Conservation (phyloP, 1,139 yeast species). For the Taphrina flavorubra region DNA sequence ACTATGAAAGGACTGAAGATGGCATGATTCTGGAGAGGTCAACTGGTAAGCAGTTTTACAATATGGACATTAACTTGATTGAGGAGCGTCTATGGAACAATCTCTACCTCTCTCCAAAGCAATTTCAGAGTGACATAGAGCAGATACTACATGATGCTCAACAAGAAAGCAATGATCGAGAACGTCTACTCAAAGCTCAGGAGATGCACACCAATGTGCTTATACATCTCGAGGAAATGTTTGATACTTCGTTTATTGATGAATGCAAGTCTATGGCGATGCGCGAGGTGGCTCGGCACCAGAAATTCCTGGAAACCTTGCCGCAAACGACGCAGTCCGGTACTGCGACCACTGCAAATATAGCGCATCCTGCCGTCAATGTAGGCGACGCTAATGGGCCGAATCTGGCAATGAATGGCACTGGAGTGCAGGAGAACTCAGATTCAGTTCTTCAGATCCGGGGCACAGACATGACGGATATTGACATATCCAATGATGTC, state of each 20-base stretch:
- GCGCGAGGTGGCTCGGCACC: conserved; percentile 68
- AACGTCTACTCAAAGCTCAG: conserved; percentile 59
- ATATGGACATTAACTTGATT: conserved; percentile 91
- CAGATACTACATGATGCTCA: conserved; percentile 81
- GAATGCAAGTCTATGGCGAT: conserved; percentile 77
- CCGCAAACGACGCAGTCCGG: neutral
- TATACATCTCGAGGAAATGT: conserved; percentile 90
- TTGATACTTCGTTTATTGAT: conserved; percentile 64
- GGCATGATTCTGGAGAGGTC: conserved; percentile 79
- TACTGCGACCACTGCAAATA: neutral
- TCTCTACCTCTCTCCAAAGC: conserved; percentile 88
- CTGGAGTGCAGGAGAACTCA: neutral
- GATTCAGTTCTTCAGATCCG: neutral
- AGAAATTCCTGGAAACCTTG: conserved; percentile 45
- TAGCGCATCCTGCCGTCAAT: neutral
- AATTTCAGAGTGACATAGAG: conserved; percentile 80
- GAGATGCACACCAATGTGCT: conserved; percentile 97
- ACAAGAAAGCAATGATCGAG: conserved; percentile 69
- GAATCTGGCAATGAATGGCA: neutral
- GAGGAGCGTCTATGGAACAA: conserved; percentile 98
- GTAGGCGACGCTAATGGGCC: neutral
- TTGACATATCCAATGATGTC: neutral
- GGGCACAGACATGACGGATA: neutral
- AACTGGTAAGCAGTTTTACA: conserved; percentile 74
- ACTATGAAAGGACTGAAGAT: conserved; percentile 65